These are phyloP conservation scores for Hygrophorus pudorinus DNA, from an alignment of 768 basidiomycete species.

Conservation along the genomic window DNA sequence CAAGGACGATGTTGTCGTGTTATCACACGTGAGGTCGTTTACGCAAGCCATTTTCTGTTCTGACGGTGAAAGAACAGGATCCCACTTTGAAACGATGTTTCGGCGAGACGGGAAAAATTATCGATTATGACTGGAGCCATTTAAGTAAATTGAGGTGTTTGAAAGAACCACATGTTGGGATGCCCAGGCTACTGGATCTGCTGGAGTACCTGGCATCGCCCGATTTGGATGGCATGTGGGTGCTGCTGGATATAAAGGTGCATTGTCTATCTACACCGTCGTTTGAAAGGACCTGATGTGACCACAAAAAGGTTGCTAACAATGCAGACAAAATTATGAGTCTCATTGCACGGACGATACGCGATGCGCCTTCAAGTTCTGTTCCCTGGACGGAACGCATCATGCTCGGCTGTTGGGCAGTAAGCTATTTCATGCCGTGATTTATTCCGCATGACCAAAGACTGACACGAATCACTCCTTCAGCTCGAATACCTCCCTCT, in stretches of 20 bases:
- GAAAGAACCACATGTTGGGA: conserved; percentile 1
- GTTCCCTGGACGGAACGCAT: conserved; percentile 1
- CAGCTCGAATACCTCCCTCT: conserved; percentile 3
- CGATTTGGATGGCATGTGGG: neutral
- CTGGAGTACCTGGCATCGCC: neutral
- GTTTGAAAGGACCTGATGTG: neutral
- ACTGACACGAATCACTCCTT: neutral
- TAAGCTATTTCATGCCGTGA: neutral
- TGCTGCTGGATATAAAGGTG: conserved; percentile 3
- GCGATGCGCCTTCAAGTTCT: neutral
- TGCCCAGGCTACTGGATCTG: conserved; percentile 2
- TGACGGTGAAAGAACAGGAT: neutral
- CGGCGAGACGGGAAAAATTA: neutral
- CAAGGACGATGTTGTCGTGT: conserved; percentile 1
- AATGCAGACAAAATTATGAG: conserved; percentile 1
- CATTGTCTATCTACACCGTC: neutral
- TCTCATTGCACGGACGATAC: neutral
- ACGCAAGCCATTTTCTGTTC: neutral
- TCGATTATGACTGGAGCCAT: conserved; percentile 1
- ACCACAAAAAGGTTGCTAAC: neutral
- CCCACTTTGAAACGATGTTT: conserved; percentile 1
- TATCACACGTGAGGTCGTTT: neutral
- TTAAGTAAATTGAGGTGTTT: neutral
- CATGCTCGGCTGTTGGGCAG: conserved; percentile 1
- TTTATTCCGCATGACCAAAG: neutral